Base-by-base conservation (phyloP, 768 basidiomycete genomes). In the Austroboletus eburneus region DNA sequence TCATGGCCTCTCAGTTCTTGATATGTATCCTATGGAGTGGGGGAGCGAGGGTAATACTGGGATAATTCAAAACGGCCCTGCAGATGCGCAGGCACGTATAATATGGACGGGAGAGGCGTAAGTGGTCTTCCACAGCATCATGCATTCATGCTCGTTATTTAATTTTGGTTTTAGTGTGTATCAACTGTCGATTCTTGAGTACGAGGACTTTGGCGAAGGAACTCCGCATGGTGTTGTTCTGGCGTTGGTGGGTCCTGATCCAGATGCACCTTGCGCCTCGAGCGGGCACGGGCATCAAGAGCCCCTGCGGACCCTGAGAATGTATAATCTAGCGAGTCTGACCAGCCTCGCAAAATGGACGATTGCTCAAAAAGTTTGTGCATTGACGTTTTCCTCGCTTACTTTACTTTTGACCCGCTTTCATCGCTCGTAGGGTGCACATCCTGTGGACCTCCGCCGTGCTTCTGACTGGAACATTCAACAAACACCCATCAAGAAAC, bases 41-140 rank as follows among this genome's bases (percentile, higher is more conserved):
- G 57, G 57, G 9, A 69, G 69, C 21, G 65, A 67, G 3, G 78
- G 77, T 2, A 68, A 64, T 3, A 62, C 74, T 13, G 65, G 68
- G 16, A 56, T 74, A 8, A 35, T 66, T 22, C 64, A 68, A 36
- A 82, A 79, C 53, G 83, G 82, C 5, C 87, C 89, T 4, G 76
- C 77, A 34, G 88, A 90, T 51, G 87, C 90, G 1, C 74, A 79
- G 48, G 75, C 78, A 29, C 72, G 77, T 48, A 67, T 72, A 22
- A 76, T 92, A 17, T 92, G 88, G 88, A 69, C 70, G 22, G 90
- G 90, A 43, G 89, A 91, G 68, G 77, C 80, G 87, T 87, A 54
- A 56, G 77, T 64, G 34, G 33, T 38, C 43, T 33, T 44, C 1
- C 4, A 39, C 37, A 21, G 30, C 18, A 23, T 13, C 13, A 32